Evolutionary conservation across 2,329 filamentous ascomycete species (phyloP), one percentile per base, ranked within the genome.

Genomic region (Aspergillus viridinutans): DNA sequence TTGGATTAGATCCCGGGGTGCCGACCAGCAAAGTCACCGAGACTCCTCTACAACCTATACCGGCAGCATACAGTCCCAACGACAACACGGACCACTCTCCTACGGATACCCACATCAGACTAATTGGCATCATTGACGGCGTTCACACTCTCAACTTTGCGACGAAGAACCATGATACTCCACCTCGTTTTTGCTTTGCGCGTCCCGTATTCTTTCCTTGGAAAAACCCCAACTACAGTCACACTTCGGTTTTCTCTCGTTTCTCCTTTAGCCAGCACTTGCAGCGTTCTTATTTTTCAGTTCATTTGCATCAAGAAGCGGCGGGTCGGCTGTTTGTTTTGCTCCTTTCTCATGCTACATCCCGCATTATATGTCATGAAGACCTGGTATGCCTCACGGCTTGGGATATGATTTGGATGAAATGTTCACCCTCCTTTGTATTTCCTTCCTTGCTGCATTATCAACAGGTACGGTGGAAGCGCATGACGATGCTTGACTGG

Each of bases 101-200:
- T 58, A 51, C 69, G 67, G 67, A 67, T 69, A 64, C 66, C 66
- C 63, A 70, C 72, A 70, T 65, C 69, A 72, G 75, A 77, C 75
- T 76, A 71, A 67, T 71, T 72, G 74, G 78, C 79, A 82, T 82
- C 74, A 71, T 71, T 78, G 80, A 81, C 77, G 80, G 81, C 80
- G 81, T 83, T 76, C 65, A 72, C 69, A 70, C 76, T 74, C 75
- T 75, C 72, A 73, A 75, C 73, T 77, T 74, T 73, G 72, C 73
- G 70, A 75, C 43, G 43, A 47, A 47, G 12, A 65, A 68, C 64
- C 62, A 70, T 73, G 70, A 75, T 72, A 76, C 71, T 72, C 69
- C 69, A 69, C 67, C 66, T 69, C 69, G 70, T 64, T 58, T 65
- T 59, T 64, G 68, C 64, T 71, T 72, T 74, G 63, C 69, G 69